A percentile compares a stretch with the other conserved stretches of the same genome.
These are phyloP conservation scores for Aspergillus tanneri DNA, from an alignment of 2,329 filamentous ascomycete genomes.

Conservation along the genomic window DNA sequence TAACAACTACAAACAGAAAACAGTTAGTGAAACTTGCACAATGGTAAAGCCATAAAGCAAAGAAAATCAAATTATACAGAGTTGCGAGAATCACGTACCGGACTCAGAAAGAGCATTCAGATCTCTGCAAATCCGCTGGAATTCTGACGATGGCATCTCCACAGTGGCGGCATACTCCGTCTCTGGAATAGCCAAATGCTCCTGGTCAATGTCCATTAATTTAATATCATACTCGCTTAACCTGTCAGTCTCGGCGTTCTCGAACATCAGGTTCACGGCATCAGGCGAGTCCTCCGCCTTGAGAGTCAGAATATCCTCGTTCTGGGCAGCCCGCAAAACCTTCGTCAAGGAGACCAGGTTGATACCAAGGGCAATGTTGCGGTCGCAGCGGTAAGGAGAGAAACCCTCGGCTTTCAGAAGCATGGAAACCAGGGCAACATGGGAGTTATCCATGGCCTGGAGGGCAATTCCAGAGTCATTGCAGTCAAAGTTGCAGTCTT, in stretches of 20 bases:
- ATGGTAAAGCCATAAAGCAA: no score
- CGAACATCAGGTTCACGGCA: slow-evolving; percentile 91
- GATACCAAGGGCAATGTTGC: slow-evolving; percentile 96
- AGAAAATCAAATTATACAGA: slow-evolving; percentile 10
- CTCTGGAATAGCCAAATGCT: slow-evolving; percentile 96
- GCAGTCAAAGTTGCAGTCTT: slow-evolving; percentile 99
- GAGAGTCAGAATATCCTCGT: slow-evolving; percentile 90
- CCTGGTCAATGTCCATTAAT: slow-evolving; percentile 99
- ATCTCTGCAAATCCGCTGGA: slow-evolving; percentile 92
- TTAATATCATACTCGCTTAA: slow-evolving; percentile 99
- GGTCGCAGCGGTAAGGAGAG: slow-evolving; percentile 94
- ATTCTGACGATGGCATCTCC: slow-evolving; percentile 82
- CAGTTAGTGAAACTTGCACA: no score
- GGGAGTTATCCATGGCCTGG: slow-evolving; percentile 99
- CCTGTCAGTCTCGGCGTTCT: slow-evolving; percentile 82
- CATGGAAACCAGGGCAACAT: slow-evolving; percentile 98
- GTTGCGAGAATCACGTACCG: slow-evolving; percentile 60
- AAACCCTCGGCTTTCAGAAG: slow-evolving; percentile 95
- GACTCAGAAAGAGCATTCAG: slow-evolving; percentile 91
- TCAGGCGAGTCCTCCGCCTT: slow-evolving; percentile 98
- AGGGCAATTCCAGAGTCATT: slow-evolving; percentile 98
- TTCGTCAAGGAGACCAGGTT: slow-evolving; percentile 97
- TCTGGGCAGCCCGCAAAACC: slow-evolving; percentile 89
- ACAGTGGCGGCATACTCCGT: slow-evolving; percentile 97
- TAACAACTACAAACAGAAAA: slow-evolving; percentile 77